Conservation (phyloP, 495 filamentous ascomycete genomes). For the Tuber brumale region DNA sequence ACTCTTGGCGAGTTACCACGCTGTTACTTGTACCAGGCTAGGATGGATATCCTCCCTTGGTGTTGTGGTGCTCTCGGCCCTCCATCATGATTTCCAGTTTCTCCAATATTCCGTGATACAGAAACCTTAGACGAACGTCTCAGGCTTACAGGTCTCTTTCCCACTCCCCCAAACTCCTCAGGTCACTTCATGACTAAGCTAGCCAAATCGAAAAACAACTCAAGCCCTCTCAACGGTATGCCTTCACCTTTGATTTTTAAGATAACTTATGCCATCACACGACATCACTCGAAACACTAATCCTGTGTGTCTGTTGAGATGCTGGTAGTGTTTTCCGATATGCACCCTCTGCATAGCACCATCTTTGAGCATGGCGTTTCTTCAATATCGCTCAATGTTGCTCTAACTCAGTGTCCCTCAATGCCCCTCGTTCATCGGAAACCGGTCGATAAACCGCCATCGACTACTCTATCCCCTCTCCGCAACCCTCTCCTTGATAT, state of each 20-base stretch:
- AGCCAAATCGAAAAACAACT: not conserved
- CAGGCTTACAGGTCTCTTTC: not conserved
- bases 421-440: not conserved
- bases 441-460: not conserved
- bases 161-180: not conserved
- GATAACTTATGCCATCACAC: not conserved
- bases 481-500: not conserved
- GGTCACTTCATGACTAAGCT: not conserved
- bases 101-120: not conserved
- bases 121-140: not conserved
- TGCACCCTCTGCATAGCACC: not conserved
- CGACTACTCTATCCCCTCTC: not conserved
- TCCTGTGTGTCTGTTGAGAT: not conserved
- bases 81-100: not conserved
- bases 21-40: not conserved
- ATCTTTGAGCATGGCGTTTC: not conserved
- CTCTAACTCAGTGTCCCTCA: not conserved
- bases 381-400: not conserved
- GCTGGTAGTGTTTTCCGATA: not conserved
- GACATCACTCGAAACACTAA: not conserved
- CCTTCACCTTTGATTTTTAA: not conserved
- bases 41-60: not conserved
- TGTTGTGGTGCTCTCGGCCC: not conserved
- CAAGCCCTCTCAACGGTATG: not conserved
- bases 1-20: not conserved